Evolutionary conservation across 352 stramenopile species (phyloP).

Genomic region (Paralagenidium karlingii): DNA sequence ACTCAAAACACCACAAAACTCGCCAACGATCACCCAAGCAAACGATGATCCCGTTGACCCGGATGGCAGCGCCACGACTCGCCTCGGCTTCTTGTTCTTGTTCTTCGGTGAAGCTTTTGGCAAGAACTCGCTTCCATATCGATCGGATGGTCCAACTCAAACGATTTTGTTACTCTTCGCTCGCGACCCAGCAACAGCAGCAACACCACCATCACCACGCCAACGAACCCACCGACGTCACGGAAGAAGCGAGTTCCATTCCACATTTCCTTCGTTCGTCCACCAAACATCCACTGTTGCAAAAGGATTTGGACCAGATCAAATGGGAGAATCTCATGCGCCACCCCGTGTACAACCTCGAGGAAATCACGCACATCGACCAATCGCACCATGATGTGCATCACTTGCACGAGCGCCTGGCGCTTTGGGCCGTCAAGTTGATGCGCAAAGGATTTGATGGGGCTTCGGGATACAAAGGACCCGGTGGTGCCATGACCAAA

Average conservation of each 20-base stretch:
- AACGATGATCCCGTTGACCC: no score
- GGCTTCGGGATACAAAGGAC: conserved; percentile 28
- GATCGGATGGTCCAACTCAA: no score
- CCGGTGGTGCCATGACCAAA: conserved; percentile 34
- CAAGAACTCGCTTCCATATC: no score
- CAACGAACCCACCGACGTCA: no score
- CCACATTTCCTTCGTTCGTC: conserved; percentile 16
- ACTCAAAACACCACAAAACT: no score
- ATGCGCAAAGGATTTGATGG: conserved; percentile 35
- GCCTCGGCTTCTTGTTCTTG: no score
- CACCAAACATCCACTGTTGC: conserved; percentile 6
- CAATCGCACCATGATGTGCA: conserved; percentile 20
- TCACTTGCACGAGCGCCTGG: conserved; percentile 22
- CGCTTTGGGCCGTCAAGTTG: conserved; percentile 20
- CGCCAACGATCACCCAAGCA: no score
- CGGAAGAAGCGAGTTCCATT: conserved; percentile 11
- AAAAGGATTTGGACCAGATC: not conserved
- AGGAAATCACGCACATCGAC: conserved; percentile 12
- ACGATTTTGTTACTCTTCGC: no score
- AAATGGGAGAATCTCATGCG: conserved; percentile 24
- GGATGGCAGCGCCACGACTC: no score
- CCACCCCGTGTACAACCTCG: conserved; percentile 26
- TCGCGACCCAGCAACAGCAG: no score
- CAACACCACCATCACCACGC: no score
- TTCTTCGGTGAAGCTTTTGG: no score